Base-by-base conservation (phyloP, 768 basidiomycete species). In the Hemileccinum impolitum region DNA sequence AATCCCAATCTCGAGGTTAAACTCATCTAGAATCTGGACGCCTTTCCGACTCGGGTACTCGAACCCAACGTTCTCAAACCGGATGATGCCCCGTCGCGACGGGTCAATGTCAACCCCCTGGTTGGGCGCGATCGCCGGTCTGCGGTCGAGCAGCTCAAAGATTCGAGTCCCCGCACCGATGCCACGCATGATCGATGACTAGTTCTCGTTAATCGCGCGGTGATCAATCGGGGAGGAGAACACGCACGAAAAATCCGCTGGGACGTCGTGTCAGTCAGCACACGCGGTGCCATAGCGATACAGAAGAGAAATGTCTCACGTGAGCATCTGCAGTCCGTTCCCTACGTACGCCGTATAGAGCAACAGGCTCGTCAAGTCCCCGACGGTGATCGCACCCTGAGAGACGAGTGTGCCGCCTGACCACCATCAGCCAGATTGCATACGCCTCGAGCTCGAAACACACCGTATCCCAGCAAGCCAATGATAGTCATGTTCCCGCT, bases 151-250 rank as follows among this genome's bases (percentile, higher is more conserved):
- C 14, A 98, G 80, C 54, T 94, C 92, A 66, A 98, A 98, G n/a
- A 97, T 86, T 18, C 95, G 87, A 0, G 81, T 79, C 15, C 92
- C 91, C 1, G 95, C 94, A 48, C 95, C 95, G 43, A 97, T 84
- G 46, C 91, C 95, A 45, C 92, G 91, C 95, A 98, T 98, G 47
- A 98, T 85, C 35, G 92, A 94, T 10, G 90, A 81, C 89, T 91
- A n/a, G 21, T 38, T 28, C 21, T 31, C 17, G 43, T 55, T 21
- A 53, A 41, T 34, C 13, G 5, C 4, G 28, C 3, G 4, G n/a
- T 5, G 2, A 19, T 17, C 6, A 1, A 34, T 32, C n/a, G 53
- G 9, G n/a, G 8, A 25, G 36, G 23, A 25, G 11, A 58, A 52
- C 35, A 66, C 68, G 52, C 65, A 73, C 71, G 54, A 71, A 70